Evolutionary conservation across 495 filamentous ascomycete species (phyloP).

Genomic region (Penicillium egyptiacum): DNA sequence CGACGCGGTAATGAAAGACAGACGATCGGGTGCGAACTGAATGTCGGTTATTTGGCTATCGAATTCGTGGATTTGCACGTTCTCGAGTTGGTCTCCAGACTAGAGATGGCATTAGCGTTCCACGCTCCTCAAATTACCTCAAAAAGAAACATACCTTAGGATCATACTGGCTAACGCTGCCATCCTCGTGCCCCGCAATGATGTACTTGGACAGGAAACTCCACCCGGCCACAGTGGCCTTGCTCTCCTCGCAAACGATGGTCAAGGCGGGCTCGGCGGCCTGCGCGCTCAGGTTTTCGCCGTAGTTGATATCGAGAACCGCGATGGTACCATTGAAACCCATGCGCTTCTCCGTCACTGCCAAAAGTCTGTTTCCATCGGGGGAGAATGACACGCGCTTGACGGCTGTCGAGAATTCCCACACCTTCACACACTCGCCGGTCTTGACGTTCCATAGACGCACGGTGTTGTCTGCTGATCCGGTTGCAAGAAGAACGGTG

Average conservation of each 20-base stretch:
- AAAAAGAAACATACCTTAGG: slow-evolving; percentile 63
- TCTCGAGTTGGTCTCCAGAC: slow-evolving; percentile 80
- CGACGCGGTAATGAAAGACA: slow-evolving; percentile 95
- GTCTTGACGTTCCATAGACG: slow-evolving; percentile 95
- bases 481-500: slow-evolving; percentile 87
- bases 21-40: slow-evolving; percentile 90
- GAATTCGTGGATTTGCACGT: slow-evolving; percentile 76
- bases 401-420: slow-evolving; percentile 94
- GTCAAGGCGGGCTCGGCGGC: slow-evolving; percentile 73
- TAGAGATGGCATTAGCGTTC: slow-evolving; percentile 33
- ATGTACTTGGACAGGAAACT: slow-evolving; percentile 90
- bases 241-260: slow-evolving; percentile 90
- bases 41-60: slow-evolving; percentile 87
- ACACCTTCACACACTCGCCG: slow-evolving; percentile 88
- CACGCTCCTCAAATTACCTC: neutral
- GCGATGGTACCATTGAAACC: slow-evolving; percentile 91
- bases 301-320: slow-evolving; percentile 79
- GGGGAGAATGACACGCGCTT: slow-evolving; percentile 96
- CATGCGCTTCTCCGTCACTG: slow-evolving; percentile 97
- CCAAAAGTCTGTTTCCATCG: slow-evolving; percentile 83
- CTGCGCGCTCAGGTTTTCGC: slow-evolving; percentile 65
- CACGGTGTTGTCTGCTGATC: slow-evolving; percentile 97
- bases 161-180: slow-evolving; percentile 90
- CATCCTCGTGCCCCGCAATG: slow-evolving; percentile 96
- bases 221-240: slow-evolving; percentile 96